Evolutionary conservation across 2,329 filamentous ascomycete species (phyloP).

Genomic region (Cladosporium phlei): DNA sequence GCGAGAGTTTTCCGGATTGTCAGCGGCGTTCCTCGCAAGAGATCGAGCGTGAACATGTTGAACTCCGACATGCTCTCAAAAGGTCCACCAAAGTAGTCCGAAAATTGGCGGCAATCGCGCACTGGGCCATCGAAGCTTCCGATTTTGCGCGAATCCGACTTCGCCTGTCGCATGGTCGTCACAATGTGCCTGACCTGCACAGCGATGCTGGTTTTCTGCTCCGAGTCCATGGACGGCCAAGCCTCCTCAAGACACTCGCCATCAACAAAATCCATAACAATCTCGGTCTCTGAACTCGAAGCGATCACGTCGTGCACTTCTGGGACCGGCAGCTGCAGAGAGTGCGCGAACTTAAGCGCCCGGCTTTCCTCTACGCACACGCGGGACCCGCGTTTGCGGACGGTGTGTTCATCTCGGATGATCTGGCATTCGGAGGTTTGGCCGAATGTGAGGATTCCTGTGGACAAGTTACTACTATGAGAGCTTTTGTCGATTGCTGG

Average conservation of each 20-base stretch:
- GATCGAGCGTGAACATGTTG: slow-evolving; percentile 15
- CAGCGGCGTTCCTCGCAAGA: slow-evolving; percentile 3
- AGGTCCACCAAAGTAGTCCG: slow-evolving; percentile 1
- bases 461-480: not conserved
- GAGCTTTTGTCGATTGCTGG: no score
- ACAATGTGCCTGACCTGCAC: slow-evolving; percentile 11
- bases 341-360: not conserved
- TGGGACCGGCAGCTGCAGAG: not conserved
- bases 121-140: slow-evolving; percentile 13
- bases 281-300: not conserved
- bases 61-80: slow-evolving; percentile 12
- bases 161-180: slow-evolving; percentile 14
- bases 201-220: slow-evolving; percentile 13
- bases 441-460: not conserved
- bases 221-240: slow-evolving; percentile 11
- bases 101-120: slow-evolving; percentile 14
- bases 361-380: not conserved
- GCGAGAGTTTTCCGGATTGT: not conserved
- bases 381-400: not conserved
- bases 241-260: slow-evolving; percentile 15
- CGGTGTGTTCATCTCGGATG: no score
- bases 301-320: not conserved
- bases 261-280: slow-evolving; percentile 16
- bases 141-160: slow-evolving; percentile 14
- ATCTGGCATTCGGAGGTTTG: no score